A percentile compares a stretch with the other conserved stretches of the same genome.
phyloP scores from a whole-genome alignment of 305 asterid genomes.

The Solanum hybrid region DNA sequence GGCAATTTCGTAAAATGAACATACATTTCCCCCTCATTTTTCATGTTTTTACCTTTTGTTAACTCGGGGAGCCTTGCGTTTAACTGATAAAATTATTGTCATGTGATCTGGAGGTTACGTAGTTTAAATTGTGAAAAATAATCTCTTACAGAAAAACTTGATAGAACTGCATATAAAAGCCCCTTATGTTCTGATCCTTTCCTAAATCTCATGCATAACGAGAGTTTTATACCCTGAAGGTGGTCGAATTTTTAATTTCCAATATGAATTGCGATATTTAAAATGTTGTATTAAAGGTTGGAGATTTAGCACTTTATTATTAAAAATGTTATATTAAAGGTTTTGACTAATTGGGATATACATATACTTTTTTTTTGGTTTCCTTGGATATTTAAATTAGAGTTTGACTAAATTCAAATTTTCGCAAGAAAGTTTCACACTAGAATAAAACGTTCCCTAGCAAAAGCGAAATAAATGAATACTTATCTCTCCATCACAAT shows the following conservation, averaged over 20 bases:
- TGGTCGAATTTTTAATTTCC: not conserved
- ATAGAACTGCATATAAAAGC: too few species aligned
- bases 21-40: not conserved
- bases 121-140: too few species aligned
- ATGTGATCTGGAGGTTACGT: too few species aligned
- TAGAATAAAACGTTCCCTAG: rapidly evolving
- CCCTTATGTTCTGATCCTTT: rapidly evolving
- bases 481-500: rapidly evolving
- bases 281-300: too few species aligned
- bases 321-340: not conserved
- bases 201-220: not conserved
- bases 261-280: not conserved
- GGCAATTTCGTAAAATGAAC: not conserved
- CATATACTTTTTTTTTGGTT: too few species aligned
- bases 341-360: not conserved
- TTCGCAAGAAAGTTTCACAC: rapidly evolving
- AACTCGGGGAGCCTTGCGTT: rapidly evolving
- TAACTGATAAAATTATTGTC: too few species aligned
- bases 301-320: too few species aligned
- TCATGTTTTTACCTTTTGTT: not conserved
- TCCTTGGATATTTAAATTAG: too few species aligned
- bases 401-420: too few species aligned
- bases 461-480: rapidly evolving
- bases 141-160: too few species aligned
- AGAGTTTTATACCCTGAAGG: not conserved